Percentiles rank a stretch among this genome's conserved stretches.
phyloP scores from a whole-genome alignment of 257 asterid genomes.

The Penstemon barbatus region DNA sequence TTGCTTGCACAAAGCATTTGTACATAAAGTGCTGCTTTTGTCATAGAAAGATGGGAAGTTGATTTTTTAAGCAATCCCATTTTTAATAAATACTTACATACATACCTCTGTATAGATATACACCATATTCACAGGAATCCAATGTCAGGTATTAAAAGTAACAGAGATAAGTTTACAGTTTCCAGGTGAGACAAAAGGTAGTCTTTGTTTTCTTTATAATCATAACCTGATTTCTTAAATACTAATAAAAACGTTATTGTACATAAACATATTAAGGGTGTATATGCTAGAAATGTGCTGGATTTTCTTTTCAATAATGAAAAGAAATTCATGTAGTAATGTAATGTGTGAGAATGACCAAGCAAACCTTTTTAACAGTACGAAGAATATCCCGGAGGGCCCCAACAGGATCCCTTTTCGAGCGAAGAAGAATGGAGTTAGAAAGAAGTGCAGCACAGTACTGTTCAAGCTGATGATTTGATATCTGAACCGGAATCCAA shows the following conservation, averaged over 20 bases:
- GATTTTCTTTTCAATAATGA: background rate
- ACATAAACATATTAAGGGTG: slow-evolving; percentile 5
- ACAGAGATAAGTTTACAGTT: slow-evolving; percentile 11
- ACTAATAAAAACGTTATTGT: slow-evolving; percentile 8
- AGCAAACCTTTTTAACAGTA: slow-evolving; percentile 74
- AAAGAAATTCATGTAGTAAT: slow-evolving; percentile 20
- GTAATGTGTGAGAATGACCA: slow-evolving; percentile 26
- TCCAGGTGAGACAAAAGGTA: slow-evolving; percentile 17
- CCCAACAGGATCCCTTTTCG: slow-evolving; percentile 60
- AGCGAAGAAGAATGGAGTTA: slow-evolving; percentile 50
- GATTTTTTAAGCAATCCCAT: slow-evolving; percentile 3
- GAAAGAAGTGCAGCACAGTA: slow-evolving; percentile 74
- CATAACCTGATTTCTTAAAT: slow-evolving; percentile 3
- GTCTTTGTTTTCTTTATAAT: slow-evolving; percentile 8
- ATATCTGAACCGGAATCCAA: slow-evolving; percentile 84
- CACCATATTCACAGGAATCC: background rate
- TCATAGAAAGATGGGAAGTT: slow-evolving; percentile 12
- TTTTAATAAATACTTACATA: slow-evolving; percentile 1
- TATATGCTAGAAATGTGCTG: slow-evolving; percentile 10
- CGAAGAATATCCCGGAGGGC: slow-evolving; percentile 60
- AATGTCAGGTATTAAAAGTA: slow-evolving; percentile 16
- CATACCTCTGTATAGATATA: too few species aligned
- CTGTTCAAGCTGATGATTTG: slow-evolving; percentile 83
- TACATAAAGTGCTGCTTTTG: slow-evolving; percentile 1
- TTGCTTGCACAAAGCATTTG: slow-evolving; percentile 18